A percentile compares a stretch with the other conserved stretches of the same genome.
Evolutionary conservation across 306 rosid genomes (phyloP).

Genomic region (Lathyrus sativus): DNA sequence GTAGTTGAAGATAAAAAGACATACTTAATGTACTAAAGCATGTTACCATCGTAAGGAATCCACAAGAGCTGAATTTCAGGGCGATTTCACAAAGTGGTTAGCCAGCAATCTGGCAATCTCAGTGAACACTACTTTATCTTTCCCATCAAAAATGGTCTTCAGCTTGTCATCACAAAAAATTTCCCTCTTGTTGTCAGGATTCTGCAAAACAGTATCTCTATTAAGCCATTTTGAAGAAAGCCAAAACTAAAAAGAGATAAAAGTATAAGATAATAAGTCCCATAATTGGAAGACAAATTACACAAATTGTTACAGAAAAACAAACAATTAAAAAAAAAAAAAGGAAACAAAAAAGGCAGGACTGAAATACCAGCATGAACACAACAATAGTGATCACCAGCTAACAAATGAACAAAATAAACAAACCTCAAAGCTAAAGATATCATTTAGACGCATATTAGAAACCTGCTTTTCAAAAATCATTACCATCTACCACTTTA

Average conservation of each 20-base stretch:
- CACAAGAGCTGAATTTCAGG: constrained; percentile 33
- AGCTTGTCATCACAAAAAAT: constrained; percentile 65
- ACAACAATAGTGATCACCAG: background rate
- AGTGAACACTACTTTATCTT: constrained; percentile 58
- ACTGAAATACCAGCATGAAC: constrained; percentile 10
- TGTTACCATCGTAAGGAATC: constrained; percentile 28
- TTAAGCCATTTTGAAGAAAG: constrained; percentile 25
- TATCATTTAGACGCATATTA: background rate
- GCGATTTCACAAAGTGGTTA: constrained; percentile 56
- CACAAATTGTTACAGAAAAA: background rate
- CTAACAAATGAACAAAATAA: constrained; percentile 10
- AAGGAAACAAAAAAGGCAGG: background rate
- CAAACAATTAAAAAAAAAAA: background rate
- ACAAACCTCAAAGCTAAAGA: constrained; percentile 1
- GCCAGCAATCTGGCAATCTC: constrained; percentile 60
- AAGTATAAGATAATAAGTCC: background rate
- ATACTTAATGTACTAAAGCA: constrained; percentile 32
- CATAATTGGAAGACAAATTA: constrained; percentile 9
- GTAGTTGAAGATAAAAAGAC: constrained; percentile 21
- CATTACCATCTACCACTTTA: background rate
- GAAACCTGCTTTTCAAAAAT: constrained; percentile 3
- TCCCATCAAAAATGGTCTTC: constrained; percentile 68
- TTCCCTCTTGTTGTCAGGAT: constrained; percentile 63
- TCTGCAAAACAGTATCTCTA: constrained; percentile 51
- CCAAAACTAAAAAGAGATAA: constrained; percentile 10